Base-by-base conservation (phyloP, 2,329 filamentous ascomycete species). In the Dactylonectria macrodidyma region DNA sequence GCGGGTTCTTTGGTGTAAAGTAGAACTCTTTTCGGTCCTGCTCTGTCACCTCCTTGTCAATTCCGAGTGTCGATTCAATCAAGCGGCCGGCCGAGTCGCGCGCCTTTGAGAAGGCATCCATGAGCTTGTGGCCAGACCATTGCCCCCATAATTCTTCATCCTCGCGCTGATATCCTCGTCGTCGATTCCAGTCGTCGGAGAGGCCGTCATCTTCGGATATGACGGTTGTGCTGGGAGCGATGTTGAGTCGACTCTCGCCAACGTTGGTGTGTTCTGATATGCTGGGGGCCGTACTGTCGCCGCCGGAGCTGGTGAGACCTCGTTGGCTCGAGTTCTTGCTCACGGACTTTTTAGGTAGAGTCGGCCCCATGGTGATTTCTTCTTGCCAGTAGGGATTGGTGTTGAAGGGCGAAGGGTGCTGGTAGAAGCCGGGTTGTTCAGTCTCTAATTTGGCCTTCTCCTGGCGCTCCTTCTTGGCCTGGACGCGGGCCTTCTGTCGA, bases 371-470 rank as follows among this genome's bases (percentile, higher is more conserved):
- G 69, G 86, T 86, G 72, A 98, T 97, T 81, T 98, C 95, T 77
- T 96, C 93, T 36, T 88, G 85, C 95, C 95, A 98, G 81, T 93
- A 94, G 12, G 92, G 91, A 76, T 98, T 98, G 33, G 94, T 97
- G 76, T 91, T 92, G 75, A 94, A 96, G 1, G 94, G 93, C 51
- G 90, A 89, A 2, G 92, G 95, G 76, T 98, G 95, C 58, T 90
- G 87, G 80, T 97, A 96, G 11, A 90, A 81, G 47, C 89, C 89
- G 0, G 93, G 93, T 78, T 95, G 89, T 71, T 94, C 89, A 62
- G 87, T 87, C 73, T 92, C 88, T 65, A 91, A 81, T 66, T 85
- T 88, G 52, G 87, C 86, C 78, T 92, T 91, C 72, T 92, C 89
- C 73, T 88, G 85, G 64, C 91, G 87, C 68, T 92, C 90, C 75